Evolutionary conservation across 2,329 filamentous ascomycete species (phyloP).

Genomic region (Penicillium sp.): DNA sequence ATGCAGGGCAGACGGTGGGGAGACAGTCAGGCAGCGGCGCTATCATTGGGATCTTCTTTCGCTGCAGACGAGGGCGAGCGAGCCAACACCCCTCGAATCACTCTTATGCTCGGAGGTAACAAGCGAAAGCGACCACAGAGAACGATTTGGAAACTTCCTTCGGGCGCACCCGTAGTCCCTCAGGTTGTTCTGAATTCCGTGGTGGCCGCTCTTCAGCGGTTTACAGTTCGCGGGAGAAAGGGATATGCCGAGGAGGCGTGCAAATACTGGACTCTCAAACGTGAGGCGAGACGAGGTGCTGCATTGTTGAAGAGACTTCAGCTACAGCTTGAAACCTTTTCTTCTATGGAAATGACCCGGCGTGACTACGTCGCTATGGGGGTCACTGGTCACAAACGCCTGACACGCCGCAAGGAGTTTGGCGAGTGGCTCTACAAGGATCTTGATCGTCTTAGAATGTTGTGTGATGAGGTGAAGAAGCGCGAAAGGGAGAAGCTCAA

Average conservation of each 20-base stretch:
- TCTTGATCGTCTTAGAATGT: conserved; percentile 72
- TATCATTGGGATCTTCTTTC: conserved; percentile 76
- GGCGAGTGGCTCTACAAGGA: conserved; percentile 68
- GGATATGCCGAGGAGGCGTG: conserved; percentile 92
- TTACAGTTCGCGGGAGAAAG: conserved; percentile 82
- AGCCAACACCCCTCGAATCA: conserved; percentile 52
- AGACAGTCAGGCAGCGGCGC: conserved; percentile 81
- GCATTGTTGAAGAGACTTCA: conserved; percentile 91
- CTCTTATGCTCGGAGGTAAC: conserved; percentile 59
- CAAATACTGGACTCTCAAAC: conserved; percentile 97
- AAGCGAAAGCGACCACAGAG: conserved; percentile 66
- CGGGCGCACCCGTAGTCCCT: conserved; percentile 91
- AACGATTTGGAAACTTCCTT: conserved; percentile 86
- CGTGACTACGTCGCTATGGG: conserved; percentile 97
- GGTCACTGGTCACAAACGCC: conserved; percentile 73
- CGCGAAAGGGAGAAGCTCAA: conserved; percentile 79
- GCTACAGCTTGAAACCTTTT: conserved; percentile 93
- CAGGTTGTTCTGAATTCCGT: conserved; percentile 85
- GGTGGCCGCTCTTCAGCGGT: conserved; percentile 79
- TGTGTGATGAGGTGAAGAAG: conserved; percentile 73
- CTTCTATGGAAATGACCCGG: conserved; percentile 94
- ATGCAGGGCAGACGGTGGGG: conserved; percentile 93
- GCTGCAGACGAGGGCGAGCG: conserved; percentile 50
- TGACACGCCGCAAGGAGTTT: conserved; percentile 86
- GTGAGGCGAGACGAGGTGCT: conserved; percentile 88